Evolutionary conservation across 148 eudicot genomes (phyloP).

Genomic region (Camellia sinensis): DNA sequence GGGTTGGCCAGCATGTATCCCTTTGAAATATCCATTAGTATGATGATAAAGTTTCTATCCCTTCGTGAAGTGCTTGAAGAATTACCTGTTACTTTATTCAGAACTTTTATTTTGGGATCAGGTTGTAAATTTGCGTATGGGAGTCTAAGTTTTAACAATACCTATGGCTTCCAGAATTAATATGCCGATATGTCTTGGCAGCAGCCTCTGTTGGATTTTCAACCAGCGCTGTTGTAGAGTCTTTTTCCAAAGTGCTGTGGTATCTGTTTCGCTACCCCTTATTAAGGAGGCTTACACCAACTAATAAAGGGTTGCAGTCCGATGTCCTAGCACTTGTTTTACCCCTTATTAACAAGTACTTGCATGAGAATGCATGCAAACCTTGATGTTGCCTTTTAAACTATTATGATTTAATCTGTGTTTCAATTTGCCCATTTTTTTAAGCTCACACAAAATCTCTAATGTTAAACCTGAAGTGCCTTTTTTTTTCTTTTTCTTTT

Average conservation of each 20-base stretch:
- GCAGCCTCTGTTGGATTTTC: not conserved
- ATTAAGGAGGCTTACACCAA: not conserved
- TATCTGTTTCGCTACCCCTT: not conserved
- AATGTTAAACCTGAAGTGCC: not conserved
- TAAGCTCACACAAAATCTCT: not conserved
- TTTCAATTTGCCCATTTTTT: slow-evolving; percentile 10
- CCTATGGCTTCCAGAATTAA: not conserved
- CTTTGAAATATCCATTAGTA: no score
- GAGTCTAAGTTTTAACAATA: no score
- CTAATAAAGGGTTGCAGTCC: not conserved
- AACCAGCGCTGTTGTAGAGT: not conserved
- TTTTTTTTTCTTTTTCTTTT: slow-evolving; percentile 11
- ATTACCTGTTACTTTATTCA: not conserved
- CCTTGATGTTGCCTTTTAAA: not conserved
- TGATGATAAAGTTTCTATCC: not conserved
- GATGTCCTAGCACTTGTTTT: not conserved
- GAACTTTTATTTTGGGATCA: not conserved
- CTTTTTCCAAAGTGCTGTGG: not conserved
- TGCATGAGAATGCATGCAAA: not conserved
- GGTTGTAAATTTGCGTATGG: not conserved
- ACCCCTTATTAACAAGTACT: not conserved
- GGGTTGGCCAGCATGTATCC: no score
- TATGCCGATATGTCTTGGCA: not conserved
- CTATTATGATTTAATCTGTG: not conserved
- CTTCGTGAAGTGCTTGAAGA: not conserved